Evolutionary conservation across 495 filamentous ascomycete species (phyloP).

Genomic region (Aspergillus coremiiformis): DNA sequence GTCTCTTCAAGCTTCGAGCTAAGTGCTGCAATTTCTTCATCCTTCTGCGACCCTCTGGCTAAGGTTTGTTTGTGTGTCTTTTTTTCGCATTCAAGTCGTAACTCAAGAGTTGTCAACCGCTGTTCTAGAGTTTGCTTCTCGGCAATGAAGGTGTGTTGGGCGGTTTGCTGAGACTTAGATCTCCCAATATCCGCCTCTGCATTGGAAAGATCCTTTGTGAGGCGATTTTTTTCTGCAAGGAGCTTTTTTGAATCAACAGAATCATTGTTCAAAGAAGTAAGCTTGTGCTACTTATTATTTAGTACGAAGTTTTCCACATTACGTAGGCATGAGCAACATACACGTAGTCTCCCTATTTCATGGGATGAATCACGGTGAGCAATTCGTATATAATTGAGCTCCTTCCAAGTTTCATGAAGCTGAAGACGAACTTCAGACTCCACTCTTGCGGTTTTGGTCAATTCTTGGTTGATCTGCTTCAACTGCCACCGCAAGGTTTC

Average conservation of each 20-base stretch:
- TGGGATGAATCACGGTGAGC: constrained; percentile 49
- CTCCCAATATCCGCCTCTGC: constrained; percentile 74
- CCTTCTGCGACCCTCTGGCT: constrained; percentile 38
- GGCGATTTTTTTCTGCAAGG: constrained; percentile 65
- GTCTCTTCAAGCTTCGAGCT: constrained; percentile 33
- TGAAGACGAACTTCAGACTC: constrained; percentile 50
- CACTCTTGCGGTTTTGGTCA: constrained; percentile 39
- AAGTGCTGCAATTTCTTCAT: constrained; percentile 42
- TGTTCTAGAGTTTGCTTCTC: constrained; percentile 72
- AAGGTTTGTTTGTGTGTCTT: constrained; percentile 54
- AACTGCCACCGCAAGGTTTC: constrained; percentile 56
- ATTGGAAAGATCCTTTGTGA: constrained; percentile 62
- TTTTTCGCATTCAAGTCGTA: constrained; percentile 74
- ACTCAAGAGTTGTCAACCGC: constrained; percentile 64
- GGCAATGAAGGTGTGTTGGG: constrained; percentile 56
- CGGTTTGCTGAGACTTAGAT: constrained; percentile 58
- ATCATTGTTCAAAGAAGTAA: constrained; percentile 52
- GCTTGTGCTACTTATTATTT: constrained; percentile 49
- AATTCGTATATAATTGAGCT: constrained; percentile 48
- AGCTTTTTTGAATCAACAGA: constrained; percentile 61
- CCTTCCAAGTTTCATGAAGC: constrained; percentile 48
- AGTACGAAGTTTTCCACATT: neutral
- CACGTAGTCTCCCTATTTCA: constrained; percentile 63
- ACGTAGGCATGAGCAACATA: constrained; percentile 23
- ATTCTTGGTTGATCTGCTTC: constrained; percentile 44